A percentile compares a stretch with the other conserved stretches of the same genome.
Conservation (phyloP, 768 basidiomycete genomes). For the Kwoniella newhampshirensis region DNA sequence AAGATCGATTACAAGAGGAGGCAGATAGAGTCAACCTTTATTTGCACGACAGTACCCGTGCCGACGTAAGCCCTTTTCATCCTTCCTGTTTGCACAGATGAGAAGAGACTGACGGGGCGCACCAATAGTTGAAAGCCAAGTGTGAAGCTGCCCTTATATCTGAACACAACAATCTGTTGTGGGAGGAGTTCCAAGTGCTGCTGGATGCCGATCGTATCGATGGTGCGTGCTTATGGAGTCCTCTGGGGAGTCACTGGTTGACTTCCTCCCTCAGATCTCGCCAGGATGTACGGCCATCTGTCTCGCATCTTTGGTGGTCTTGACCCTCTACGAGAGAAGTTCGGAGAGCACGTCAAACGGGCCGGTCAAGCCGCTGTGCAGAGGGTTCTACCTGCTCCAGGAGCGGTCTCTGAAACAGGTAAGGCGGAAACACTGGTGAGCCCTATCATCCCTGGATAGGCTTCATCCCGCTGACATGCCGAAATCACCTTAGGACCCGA, state of each 20-base stretch:
- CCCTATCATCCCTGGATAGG: background rate
- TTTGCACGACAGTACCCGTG: constrained; percentile 82
- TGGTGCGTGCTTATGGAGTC: constrained; percentile 39
- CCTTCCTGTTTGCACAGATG: too few species aligned
- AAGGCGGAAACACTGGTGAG: constrained; percentile 62
- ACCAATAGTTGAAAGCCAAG: constrained; percentile 53
- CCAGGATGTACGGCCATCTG: constrained; percentile 90
- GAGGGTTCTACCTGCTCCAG: constrained; percentile 59
- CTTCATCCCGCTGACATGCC: constrained; percentile 2
- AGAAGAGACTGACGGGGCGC: background rate
- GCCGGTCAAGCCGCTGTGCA: constrained; percentile 79
- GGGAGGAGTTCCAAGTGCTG: constrained; percentile 81
- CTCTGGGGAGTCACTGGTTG: constrained; percentile 1
- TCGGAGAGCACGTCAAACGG: constrained; percentile 93
- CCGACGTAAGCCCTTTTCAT: constrained; percentile 56
- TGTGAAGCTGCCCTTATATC: constrained; percentile 92
- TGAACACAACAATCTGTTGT: constrained; percentile 78
- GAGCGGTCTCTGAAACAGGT: constrained; percentile 55
- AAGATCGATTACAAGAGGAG: constrained; percentile 87
- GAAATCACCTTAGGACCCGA: constrained; percentile 64
- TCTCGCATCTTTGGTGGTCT: constrained; percentile 86
- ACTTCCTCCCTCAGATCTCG: constrained; percentile 62
- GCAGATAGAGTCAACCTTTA: constrained; percentile 94
- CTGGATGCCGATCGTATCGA: constrained; percentile 87
- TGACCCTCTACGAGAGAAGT: constrained; percentile 84